Evolutionary conservation across 192 early-diverging fungal species (phyloP), one percentile per base, ranked within the genome.

Genomic region (Coemansia sp.): DNA sequence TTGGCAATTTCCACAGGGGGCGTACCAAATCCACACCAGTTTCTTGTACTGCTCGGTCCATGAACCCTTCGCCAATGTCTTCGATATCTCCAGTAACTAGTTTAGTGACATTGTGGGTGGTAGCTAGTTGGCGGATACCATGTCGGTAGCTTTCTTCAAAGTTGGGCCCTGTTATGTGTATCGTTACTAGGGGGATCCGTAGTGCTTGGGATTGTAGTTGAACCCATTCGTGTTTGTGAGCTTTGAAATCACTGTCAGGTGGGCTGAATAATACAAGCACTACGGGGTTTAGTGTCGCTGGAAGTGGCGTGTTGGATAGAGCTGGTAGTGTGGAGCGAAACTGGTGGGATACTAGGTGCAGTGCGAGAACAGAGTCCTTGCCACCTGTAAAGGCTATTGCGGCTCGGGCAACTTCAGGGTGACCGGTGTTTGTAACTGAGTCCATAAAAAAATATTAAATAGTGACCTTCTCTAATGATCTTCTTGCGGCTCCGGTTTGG

Each of bases 51-150:
- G 87, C 88, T 3, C 85, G 73, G 27, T 86, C 85, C 87, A 90
- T 87, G 66, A 90, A 89, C 53, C 84, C 75, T 62, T 87, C 81
- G 61, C 89, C 89, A 2, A 89, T 85, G 31, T 86, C 86, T 31
- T 88, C 62, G 58, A 89, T 89, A 36, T 90, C 89, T 12, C 89
- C 89, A 18, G 89, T 87, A 15, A 90, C 87, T 22, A 90, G 72
- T 1, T 75, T 65, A 64, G 85, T 74, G 31, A 88, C 78, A 16
- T 69, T 72, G 52, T 86, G 76, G 13, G 81, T 67, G 10, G 75
- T 34, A n/a, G 68, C 76, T 12, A 90, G 63, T 24, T 75, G 39
- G 15, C 41, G 38, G 18, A 90, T 81, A n/a, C 76, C 63, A 10
- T 64, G 55, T 22, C 80, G 75, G 57, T 90, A 90, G 64, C 80